Percentiles rank a stretch among this genome's conserved stretches.
Conservation (phyloP, 164 flowering plant species). For the Paratinospora sagittata region DNA sequence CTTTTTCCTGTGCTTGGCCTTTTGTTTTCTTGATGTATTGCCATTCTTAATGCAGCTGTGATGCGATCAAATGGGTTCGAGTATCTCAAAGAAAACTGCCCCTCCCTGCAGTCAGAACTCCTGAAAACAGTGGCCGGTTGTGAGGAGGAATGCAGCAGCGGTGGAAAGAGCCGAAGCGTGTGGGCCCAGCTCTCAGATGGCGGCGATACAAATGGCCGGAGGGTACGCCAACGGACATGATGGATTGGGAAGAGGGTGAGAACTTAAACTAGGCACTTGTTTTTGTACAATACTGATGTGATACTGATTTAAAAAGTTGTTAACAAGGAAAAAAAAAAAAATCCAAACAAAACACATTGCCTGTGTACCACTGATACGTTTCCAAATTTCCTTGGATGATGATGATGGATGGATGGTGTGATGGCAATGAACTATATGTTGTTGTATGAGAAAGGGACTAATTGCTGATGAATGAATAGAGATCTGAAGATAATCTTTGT, state of each 20-base stretch:
- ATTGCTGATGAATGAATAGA: too few relatives aligned
- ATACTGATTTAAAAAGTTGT: neutral
- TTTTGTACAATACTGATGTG: slow-evolving; percentile 20
- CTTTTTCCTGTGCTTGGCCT: neutral
- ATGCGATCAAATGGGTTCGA: slow-evolving; percentile 66
- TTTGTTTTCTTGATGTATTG: slow-evolving; percentile 8
- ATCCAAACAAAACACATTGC: slow-evolving; percentile 9
- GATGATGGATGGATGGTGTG: slow-evolving; percentile 11
- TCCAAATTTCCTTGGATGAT: slow-evolving; percentile 15
- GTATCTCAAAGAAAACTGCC: slow-evolving; percentile 51
- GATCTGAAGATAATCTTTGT: too few relatives aligned
- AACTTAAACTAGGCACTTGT: too few relatives aligned
- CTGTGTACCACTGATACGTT: slow-evolving; percentile 3
- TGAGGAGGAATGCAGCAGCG: slow-evolving; percentile 58
- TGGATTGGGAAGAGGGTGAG: neutral
- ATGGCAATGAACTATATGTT: slow-evolving; percentile 16
- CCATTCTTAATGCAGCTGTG: slow-evolving; percentile 45
- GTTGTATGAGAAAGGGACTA: neutral
- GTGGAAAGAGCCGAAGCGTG: slow-evolving; percentile 58
- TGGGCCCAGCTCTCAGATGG: slow-evolving; percentile 88
- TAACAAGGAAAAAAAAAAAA: too few relatives aligned
- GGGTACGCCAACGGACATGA: slow-evolving; percentile 68
- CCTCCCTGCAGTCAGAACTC: slow-evolving; percentile 63
- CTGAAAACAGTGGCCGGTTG: slow-evolving; percentile 67
- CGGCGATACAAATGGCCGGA: slow-evolving; percentile 58